phyloP scores from a whole-genome alignment of 2,329 filamentous ascomycete genomes.

The Graphilbum sp. region DNA sequence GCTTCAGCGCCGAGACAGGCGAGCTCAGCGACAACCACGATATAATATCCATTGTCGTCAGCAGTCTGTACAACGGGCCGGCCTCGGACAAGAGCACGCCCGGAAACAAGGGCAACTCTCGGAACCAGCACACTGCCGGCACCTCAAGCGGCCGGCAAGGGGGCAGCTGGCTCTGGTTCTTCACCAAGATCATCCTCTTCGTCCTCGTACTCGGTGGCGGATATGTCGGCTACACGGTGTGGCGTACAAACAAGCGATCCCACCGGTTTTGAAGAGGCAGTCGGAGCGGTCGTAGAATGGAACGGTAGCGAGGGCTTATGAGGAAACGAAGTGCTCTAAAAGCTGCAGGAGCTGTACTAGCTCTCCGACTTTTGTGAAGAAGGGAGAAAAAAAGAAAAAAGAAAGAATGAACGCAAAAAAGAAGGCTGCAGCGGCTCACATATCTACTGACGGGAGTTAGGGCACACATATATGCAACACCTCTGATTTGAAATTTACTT shows the following conservation, averaged over 20 bases:
- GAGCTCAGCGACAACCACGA: slow-evolving; percentile 97
- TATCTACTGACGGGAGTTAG: not conserved
- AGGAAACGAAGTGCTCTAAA: too few relatives aligned
- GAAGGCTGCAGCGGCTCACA: not conserved
- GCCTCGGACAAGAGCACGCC: slow-evolving; percentile 23
- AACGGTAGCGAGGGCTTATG: too few relatives aligned
- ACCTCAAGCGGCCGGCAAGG: slow-evolving; percentile 26
- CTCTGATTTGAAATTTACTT: not conserved
- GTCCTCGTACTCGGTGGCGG: slow-evolving; percentile 50
- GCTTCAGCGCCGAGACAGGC: slow-evolving; percentile 78
- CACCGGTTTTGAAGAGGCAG: slow-evolving; percentile 31
- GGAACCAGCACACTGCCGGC: slow-evolving; percentile 10
- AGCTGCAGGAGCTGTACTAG: too few relatives aligned
- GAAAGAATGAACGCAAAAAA: not conserved
- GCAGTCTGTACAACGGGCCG: slow-evolving; percentile 65
- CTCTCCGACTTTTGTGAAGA: too few relatives aligned
- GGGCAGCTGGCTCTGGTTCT: slow-evolving; percentile 42
- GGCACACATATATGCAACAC: not conserved
- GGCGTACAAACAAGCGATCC: slow-evolving; percentile 48
- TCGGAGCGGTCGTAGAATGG: not conserved
- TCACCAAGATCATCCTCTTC: slow-evolving; percentile 73
- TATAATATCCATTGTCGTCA: slow-evolving; percentile 71
- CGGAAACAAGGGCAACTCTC: slow-evolving; percentile 12
- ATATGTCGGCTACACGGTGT: slow-evolving; percentile 78
- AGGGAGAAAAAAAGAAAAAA: not conserved